phyloP scores from a whole-genome alignment of 192 early-diverging fungal species.

The Coemansia sp. region DNA sequence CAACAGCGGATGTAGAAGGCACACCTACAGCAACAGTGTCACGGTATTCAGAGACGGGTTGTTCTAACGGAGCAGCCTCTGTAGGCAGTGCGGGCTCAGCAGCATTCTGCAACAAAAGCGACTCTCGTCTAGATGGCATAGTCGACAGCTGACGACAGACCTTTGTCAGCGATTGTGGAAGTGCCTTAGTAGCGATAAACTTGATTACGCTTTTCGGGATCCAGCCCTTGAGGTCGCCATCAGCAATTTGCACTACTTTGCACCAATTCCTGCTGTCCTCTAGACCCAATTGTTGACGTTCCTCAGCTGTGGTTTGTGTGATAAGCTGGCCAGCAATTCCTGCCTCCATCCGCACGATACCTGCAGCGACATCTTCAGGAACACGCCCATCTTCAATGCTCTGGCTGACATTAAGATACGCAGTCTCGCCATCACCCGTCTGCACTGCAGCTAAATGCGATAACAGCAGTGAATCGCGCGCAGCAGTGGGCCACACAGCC shows the following conservation, averaged over 20 bases:
- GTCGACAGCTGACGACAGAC: conserved; percentile 34
- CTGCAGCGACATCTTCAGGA: conserved; percentile 25
- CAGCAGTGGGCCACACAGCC: conserved; percentile 52
- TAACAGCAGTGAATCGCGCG: conserved; percentile 48
- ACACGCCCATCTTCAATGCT: conserved; percentile 34
- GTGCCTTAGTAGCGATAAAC: conserved; percentile 55
- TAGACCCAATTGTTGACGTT: conserved; percentile 19
- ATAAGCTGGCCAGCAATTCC: conserved; percentile 53
- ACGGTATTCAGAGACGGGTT: background rate
- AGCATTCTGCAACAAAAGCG: conserved; percentile 17
- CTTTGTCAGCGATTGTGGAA: conserved; percentile 54
- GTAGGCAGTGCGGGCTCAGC: background rate
- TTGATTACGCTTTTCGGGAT: conserved; percentile 52
- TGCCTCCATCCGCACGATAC: conserved; percentile 54
- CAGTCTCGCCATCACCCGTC: conserved; percentile 1
- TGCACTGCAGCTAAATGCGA: conserved; percentile 28
- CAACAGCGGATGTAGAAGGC: background rate
- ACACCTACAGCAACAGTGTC: background rate
- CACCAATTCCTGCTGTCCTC: conserved; percentile 21
- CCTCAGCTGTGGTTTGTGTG: conserved; percentile 13
- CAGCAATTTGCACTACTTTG: conserved; percentile 51
- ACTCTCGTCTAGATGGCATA: conserved; percentile 21
- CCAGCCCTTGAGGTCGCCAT: conserved; percentile 54
- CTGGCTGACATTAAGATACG: conserved; percentile 47
- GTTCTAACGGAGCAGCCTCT: background rate